Evolutionary conservation across 78 protist species (phyloP).

Genomic region (Bigelowiella natans): DNA sequence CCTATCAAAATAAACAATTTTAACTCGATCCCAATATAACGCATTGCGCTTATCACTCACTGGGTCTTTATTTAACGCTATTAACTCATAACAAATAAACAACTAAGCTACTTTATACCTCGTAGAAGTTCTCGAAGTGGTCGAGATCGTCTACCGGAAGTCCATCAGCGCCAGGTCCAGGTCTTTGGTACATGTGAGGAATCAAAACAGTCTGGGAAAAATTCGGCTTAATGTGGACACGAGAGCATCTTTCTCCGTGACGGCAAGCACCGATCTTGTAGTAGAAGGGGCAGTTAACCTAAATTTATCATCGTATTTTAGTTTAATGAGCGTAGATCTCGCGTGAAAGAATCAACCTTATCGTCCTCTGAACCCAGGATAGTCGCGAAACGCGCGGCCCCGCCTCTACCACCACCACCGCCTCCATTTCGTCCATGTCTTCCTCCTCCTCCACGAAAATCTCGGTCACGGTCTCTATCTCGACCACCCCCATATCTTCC

Average conservation of each 20-base stretch:
- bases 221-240: slow-evolving; percentile 83
- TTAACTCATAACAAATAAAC: no score
- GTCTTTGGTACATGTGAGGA: slow-evolving; percentile 65
- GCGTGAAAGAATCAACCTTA: neutral
- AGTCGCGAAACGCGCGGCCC: neutral
- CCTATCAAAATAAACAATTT: no score
- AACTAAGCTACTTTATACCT: no score
- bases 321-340: neutral
- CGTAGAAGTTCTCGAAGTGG: slow-evolving; percentile 79
- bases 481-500: no score
- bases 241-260: slow-evolving; percentile 94
- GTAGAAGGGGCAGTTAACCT: slow-evolving; percentile 93
- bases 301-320: neutral
- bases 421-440: no score
- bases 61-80: no score
- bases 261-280: slow-evolving; percentile 97
- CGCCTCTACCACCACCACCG: no score
- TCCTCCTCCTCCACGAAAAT: no score
- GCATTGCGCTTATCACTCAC: neutral
- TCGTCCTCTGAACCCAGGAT: neutral
- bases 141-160: neutral
- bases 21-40: neutral
- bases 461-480: no score
- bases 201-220: slow-evolving; percentile 74
- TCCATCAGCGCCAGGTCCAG: neutral